Conservation (phyloP, 345 rosid genomes). For the Moricandia moricandioides region DNA sequence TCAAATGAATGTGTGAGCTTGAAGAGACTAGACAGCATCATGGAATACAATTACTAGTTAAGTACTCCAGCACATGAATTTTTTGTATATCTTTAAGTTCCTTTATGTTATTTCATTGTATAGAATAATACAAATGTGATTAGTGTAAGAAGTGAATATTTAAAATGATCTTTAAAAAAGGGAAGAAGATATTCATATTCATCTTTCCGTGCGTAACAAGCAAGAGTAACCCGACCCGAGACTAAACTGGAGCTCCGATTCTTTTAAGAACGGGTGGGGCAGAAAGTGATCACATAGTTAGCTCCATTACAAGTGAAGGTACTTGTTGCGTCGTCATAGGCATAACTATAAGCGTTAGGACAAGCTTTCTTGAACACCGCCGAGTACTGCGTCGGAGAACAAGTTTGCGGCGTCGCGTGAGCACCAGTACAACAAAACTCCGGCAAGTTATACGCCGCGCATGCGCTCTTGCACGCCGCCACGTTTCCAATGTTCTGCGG, state of each 20-base stretch:
- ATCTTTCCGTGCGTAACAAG: constrained; percentile 11
- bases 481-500: constrained; percentile 40
- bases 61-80: too few relatives aligned
- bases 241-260: not conserved
- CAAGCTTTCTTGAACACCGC: constrained; percentile 76
- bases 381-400: constrained; percentile 74
- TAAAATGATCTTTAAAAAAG: not conserved
- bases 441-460: constrained; percentile 65
- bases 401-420: constrained; percentile 68
- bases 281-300: constrained; percentile 75
- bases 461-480: constrained; percentile 86
- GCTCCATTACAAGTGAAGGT: constrained; percentile 77
- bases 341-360: constrained; percentile 87
- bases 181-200: not conserved
- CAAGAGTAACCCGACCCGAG: constrained; percentile 18
- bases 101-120: not conserved
- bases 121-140: constrained; percentile 18
- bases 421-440: constrained; percentile 83
- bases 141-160: constrained; percentile 1
- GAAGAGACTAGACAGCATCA: not conserved
- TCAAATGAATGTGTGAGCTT: not conserved
- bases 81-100: too few relatives aligned
- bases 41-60: not conserved
- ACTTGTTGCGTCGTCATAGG: constrained; percentile 85
- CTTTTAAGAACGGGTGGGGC: constrained; percentile 39